Percentiles rank a stretch among this genome's conserved stretches.
Evolutionary conservation across 352 stramenopile genomes (phyloP).

Genomic region (Plasmopara muralis): DNA sequence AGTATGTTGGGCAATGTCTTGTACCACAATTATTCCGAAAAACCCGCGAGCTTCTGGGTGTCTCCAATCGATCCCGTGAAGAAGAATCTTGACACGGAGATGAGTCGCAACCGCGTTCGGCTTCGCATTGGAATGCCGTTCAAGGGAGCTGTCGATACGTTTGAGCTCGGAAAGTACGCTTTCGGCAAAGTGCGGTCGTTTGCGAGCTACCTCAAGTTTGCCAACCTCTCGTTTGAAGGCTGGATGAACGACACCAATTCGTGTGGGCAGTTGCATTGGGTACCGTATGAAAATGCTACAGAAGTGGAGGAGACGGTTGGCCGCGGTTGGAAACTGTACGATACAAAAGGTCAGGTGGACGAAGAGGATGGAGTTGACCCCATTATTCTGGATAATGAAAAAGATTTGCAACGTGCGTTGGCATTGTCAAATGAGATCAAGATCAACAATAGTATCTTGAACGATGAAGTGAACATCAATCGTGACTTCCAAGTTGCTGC

Average conservation of each 20-base stretch:
- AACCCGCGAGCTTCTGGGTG: slow-evolving; percentile 46
- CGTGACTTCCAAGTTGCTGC: not conserved
- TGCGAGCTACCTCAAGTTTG: slow-evolving; percentile 44
- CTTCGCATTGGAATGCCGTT: slow-evolving; percentile 43
- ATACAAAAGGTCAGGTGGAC: not conserved
- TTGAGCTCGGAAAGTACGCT: slow-evolving; percentile 46
- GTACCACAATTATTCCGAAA: slow-evolving; percentile 65
- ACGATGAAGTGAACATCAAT: not conserved
- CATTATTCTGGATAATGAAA: not conserved
- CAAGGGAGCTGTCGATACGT: slow-evolving; percentile 39
- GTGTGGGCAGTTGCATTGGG: slow-evolving; percentile 52
- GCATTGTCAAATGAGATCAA: not conserved
- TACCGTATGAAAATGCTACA: slow-evolving; percentile 38
- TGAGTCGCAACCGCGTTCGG: slow-evolving; percentile 42
- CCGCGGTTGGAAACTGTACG: slow-evolving; percentile 29
- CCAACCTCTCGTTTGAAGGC: slow-evolving; percentile 38
- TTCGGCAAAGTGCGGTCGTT: slow-evolving; percentile 45
- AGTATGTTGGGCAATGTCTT: slow-evolving; percentile 39
- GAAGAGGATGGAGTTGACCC: not conserved
- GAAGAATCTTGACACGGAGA: slow-evolving; percentile 36
- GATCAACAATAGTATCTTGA: not conserved
- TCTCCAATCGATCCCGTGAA: slow-evolving; percentile 28
- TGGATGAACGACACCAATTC: slow-evolving; percentile 43
- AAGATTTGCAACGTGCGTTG: not conserved
- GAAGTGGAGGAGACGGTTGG: slow-evolving; percentile 45